Percentiles rank a stretch among this genome's conserved stretches.
These are phyloP conservation scores for Cornus controversa DNA, from an alignment of 148 eudicot species.

Conservation along the genomic window DNA sequence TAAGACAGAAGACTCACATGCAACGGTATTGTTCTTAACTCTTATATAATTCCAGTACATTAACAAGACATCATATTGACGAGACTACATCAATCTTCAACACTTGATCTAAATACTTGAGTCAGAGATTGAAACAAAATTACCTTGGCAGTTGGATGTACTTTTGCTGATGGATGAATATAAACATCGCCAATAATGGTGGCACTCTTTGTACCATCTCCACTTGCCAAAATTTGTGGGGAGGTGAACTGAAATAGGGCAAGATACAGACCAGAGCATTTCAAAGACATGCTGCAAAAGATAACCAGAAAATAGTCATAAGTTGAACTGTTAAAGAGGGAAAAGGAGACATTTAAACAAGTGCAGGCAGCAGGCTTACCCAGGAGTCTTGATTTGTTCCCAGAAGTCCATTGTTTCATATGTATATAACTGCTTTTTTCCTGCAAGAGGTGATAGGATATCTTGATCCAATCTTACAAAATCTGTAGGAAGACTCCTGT, in stretches of 20 bases:
- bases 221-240: conserved; percentile 54
- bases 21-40: not conserved
- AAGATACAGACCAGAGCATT: conserved; percentile 65
- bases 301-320: not conserved
- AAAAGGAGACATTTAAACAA: not conserved
- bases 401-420: conserved; percentile 87
- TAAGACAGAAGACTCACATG: not conserved
- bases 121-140: not conserved
- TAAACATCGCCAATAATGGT: conserved; percentile 59
- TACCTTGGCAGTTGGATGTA: conserved; percentile 65
- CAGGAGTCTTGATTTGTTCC: conserved; percentile 97
- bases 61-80: not conserved
- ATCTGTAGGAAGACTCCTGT: conserved; percentile 83
- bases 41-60: not conserved
- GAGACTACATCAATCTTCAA: not conserved
- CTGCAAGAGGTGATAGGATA: conserved; percentile 86
- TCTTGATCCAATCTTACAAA: conserved; percentile 94
- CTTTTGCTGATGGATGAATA: conserved; percentile 71
- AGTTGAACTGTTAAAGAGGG: not conserved
- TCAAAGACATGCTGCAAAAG: conserved; percentile 59
- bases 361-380: conserved; percentile 47
- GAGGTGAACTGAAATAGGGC: conserved; percentile 56
- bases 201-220: conserved; percentile 61
- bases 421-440: conserved; percentile 75
- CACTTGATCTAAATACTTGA: not conserved